Evolutionary conservation across 805 yeast genomes (phyloP), one percentile per base, ranked within the genome.

Genomic region (Hagleromyces aurorensis): DNA sequence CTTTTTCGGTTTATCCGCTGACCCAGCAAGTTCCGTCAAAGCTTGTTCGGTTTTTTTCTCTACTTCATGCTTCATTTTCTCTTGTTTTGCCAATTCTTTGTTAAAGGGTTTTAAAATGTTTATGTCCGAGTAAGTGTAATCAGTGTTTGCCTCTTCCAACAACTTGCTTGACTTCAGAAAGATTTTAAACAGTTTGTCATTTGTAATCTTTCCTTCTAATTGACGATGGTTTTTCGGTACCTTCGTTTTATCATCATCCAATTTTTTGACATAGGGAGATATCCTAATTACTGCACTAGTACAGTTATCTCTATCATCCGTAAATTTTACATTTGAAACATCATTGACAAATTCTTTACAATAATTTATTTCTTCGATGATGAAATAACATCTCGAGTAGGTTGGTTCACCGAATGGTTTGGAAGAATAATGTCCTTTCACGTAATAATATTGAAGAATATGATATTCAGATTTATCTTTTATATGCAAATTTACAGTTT

Each of bases 331-430:
- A 1, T 46, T 56, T 13, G 43, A 35, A 6, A 66, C 44, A 7
- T 38, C 48, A 15, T 32, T 27, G 10, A 48, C 44, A 38, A 67
- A 63, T n/a, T 44, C 41, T 14, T 48, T 46, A 15, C 65, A 29
- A 8, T 41, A 37, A 3, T 46, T 52, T 23, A 46, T 39, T 6
- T 44, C 42, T 21, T 54, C 51, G 33, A 70, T 65, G 11, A 50
- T 47, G 11, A 64, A 40, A 40, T 70, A 70, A 3, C 66, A 66
- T 23, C 73, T 52, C 5, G 72, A 60, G 34, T 47, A 60, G 3
- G 46, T 49, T 2, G 71, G 65, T n/a, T 47, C 48, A 24, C 61
- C 61, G 31, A 59, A 62, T 4, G 46, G 39, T 15, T 44, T 51
- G 4, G 30, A 33, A 9, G 51, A 30, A 16, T 37, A 37, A n/a